phyloP scores from a whole-genome alignment of 2,329 filamentous ascomycete genomes.

The Knufia fluminis region DNA sequence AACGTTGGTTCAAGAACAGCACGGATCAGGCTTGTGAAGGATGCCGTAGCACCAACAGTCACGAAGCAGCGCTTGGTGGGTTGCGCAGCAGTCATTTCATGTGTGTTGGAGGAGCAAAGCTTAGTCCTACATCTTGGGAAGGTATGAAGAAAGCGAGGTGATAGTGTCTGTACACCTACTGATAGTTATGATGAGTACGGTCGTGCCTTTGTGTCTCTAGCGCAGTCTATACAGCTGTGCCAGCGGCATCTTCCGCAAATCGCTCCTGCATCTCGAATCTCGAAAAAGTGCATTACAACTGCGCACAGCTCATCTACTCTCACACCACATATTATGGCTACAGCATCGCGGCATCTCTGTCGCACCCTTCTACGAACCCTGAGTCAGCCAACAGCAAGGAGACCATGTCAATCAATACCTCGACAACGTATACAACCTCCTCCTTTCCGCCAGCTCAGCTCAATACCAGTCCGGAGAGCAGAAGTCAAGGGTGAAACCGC shows the following conservation, averaged over 20 bases:
- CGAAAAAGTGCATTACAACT: background rate
- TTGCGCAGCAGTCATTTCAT: background rate
- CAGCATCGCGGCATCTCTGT: slow-evolving; percentile 20
- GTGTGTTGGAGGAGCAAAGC: background rate
- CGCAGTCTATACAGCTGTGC: background rate
- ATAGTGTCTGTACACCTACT: background rate
- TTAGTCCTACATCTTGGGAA: background rate
- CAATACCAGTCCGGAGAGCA: slow-evolving; percentile 12
- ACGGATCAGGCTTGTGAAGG: slow-evolving; percentile 63
- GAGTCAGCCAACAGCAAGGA: slow-evolving; percentile 16
- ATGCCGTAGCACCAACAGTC: slow-evolving; percentile 84
- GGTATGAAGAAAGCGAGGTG: background rate
- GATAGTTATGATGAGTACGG: background rate
- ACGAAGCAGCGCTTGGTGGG: slow-evolving; percentile 57
- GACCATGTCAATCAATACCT: slow-evolving; percentile 14
- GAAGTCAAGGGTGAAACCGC: slow-evolving; percentile 3
- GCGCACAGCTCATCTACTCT: background rate
- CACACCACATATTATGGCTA: slow-evolving; percentile 18
- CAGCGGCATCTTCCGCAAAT: slow-evolving; percentile 1
- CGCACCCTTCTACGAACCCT: slow-evolving; percentile 17
- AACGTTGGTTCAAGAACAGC: slow-evolving; percentile 56
- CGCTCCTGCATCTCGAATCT: background rate
- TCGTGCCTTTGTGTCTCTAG: background rate
- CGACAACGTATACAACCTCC: slow-evolving; percentile 3
- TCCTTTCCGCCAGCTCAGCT: slow-evolving; percentile 16